Evolutionary conservation across 495 filamentous ascomycete species (phyloP), one percentile per base, ranked within the genome.

Genomic region (Xylaria grammica): DNA sequence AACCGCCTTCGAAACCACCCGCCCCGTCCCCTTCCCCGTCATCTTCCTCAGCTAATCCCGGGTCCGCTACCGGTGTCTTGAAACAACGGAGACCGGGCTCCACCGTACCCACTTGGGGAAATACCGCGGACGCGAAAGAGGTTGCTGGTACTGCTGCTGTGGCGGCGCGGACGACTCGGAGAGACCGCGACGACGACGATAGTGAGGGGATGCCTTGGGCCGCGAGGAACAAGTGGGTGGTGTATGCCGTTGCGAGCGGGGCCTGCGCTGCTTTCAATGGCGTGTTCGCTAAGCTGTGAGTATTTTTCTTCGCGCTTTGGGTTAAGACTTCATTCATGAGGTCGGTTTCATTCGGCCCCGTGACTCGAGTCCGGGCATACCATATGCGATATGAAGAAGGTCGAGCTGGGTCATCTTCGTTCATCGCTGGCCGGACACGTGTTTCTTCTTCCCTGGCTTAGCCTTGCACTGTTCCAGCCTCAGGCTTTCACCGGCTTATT

Each of bases 241-340:
- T 92, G 58, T 85, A 94, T 50, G 93, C 95, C 27, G 68, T 96
- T 38, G 87, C 91, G 42, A 95, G 91, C 74, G 95, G 95, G 38
- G 87, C 89, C 9, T 97, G 93, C 75, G 95, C 95, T 15, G 92
- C 93, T 38, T 86, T 95, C 68, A 99, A 99, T 70, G 94, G 95
- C 32, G 90, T 97, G 26, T 99, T 98, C 79, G 95, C 95, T 0
- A 99, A 97, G 76, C 80, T 99, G 92, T 96, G 83, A 70, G 85
- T 79, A 17, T 40, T 5, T 45, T 17, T 62, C 20, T 19, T 50
- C 48, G 27, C 38, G n/a, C 7, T 11, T 32, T 29, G 29, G 3
- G 2, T 19, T 38, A 0, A n/a, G n/a, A n/a, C n/a, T n/a, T n/a
- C n/a, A n/a, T n/a, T n/a, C n/a, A n/a, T n/a, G n/a, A n/a, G n/a